Conservation (phyloP, 176 grass and related monocot genomes). For the Cocos nucifera region DNA sequence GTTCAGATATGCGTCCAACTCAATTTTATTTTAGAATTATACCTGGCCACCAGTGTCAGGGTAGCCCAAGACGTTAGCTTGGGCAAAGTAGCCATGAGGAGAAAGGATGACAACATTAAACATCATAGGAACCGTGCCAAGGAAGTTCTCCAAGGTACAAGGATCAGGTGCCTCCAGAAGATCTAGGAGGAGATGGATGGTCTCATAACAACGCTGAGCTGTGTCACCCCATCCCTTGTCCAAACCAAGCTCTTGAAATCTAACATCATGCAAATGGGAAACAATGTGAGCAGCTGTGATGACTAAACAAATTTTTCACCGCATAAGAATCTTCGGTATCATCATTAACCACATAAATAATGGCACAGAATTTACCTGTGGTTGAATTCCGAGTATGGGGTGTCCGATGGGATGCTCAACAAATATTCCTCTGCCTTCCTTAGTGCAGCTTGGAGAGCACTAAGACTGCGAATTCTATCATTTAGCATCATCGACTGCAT, state of each 20-base stretch:
- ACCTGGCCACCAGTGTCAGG: constrained; percentile 99
- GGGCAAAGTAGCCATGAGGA: constrained; percentile 92
- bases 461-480: constrained; percentile 87
- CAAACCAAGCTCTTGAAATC: constrained; percentile 94
- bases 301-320: too few species aligned
- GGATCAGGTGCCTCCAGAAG: constrained; percentile 97
- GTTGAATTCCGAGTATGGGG: constrained; percentile 79
- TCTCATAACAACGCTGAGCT: constrained; percentile 59
- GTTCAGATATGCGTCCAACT: not conserved
- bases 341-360: too few species aligned
- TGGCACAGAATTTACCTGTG: constrained; percentile 40
- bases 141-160: constrained; percentile 85
- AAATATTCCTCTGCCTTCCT: constrained; percentile 96
- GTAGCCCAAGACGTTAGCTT: constrained; percentile 99
- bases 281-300: too few species aligned
- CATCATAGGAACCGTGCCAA: constrained; percentile 90
- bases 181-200: constrained; percentile 91
- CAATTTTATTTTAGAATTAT: not conserved
- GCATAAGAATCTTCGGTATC: too few species aligned
- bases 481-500: constrained; percentile 96
- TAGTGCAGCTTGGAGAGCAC: constrained; percentile 66
- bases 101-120: constrained; percentile 97
- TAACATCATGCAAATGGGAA: constrained; percentile 21
- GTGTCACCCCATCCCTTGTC: constrained; percentile 99
- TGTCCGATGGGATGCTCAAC: constrained; percentile 47